Evolutionary conservation across 2,329 filamentous ascomycete species (phyloP), one percentile per base, ranked within the genome.

Genomic region (Botryosphaeria dothidea): DNA sequence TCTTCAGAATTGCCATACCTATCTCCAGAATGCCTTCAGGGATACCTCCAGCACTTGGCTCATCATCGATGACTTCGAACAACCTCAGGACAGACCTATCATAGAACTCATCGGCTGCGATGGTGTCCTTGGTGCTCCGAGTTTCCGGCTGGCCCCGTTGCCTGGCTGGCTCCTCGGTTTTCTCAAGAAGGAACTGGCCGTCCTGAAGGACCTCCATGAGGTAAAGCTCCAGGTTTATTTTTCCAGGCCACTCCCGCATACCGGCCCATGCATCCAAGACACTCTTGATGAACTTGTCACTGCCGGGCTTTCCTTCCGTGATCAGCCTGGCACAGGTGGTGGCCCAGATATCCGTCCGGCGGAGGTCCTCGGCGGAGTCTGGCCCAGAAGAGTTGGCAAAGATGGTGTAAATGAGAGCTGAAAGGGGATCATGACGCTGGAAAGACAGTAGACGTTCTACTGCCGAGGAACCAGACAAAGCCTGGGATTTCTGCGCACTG

Each of bases 191-290:
- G 74, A 97, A 97, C 43, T 93, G 90, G 69, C 95, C 95, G 71
- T 96, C 91, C 78, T 97, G 92, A 34, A 99, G 86, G 66, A 96
- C 92, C 75, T 95, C 92, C 91, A 97, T 95, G 13, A 99, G 86
- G 76, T 94, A 98, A 79, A 92, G 91, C 79, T 97, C 93, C 83
- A 99, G 88, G 68, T 93, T 95, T 69, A 90, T 87, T 72, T 90
- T 93, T 65, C 92, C 92, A 45, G 92, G 91, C 93, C 94, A 98
- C 77, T 93, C 90, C 67, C 92, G 88, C 85, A 93, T 91, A 64
- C 88, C 85, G 60, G 92, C 89, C 91, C 93, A 98, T 65, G 92
- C 89, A 76, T 95, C 93, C 58, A 99, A 84, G 36, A 97, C 88
- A 54, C 91, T 90, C 68, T 92, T 89, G 65, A 97, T 84, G 65